Conservation (phyloP, 1,284 basidiomycete genomes). For the Moesziomyces globuligerus region DNA sequence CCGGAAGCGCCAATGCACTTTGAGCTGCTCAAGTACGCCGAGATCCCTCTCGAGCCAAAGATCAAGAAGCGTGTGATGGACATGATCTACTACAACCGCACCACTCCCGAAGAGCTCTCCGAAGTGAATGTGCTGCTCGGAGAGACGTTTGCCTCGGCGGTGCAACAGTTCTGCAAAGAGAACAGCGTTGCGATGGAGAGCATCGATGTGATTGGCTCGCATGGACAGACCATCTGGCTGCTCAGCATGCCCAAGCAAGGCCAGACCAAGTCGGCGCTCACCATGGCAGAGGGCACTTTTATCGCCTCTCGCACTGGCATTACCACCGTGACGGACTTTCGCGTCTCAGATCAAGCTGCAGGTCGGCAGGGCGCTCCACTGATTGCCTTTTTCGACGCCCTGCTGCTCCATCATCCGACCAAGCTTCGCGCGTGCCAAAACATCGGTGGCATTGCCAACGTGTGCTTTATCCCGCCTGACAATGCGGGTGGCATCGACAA, state of each 20-base stretch:
- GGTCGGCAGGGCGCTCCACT: not conserved
- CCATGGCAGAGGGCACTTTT: not conserved
- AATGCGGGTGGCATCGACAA: not conserved
- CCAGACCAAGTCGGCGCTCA: not conserved
- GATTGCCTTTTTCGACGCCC: not conserved
- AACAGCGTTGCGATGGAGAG: not conserved
- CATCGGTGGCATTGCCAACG: not conserved
- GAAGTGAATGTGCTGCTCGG: not conserved
- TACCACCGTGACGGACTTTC: not conserved
- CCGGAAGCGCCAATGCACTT: not conserved
- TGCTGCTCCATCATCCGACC: not conserved
- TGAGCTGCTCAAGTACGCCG: not conserved
- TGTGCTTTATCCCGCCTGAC: not conserved
- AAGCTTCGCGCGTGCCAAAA: not conserved
- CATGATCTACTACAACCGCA: not conserved
- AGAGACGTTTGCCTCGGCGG: not conserved
- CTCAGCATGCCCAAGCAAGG: not conserved
- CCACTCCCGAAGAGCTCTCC: not conserved
- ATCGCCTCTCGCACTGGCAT: not conserved
- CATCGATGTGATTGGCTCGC: not conserved
- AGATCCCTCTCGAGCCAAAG: not conserved
- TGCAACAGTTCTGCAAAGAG: not conserved
- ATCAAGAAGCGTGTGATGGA: constrained; percentile 1
- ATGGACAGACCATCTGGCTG: constrained; percentile 1
- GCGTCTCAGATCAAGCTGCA: not conserved